phyloP scores from a whole-genome alignment of 306 rosid genomes.

The Oxytropis ochrocephala region DNA sequence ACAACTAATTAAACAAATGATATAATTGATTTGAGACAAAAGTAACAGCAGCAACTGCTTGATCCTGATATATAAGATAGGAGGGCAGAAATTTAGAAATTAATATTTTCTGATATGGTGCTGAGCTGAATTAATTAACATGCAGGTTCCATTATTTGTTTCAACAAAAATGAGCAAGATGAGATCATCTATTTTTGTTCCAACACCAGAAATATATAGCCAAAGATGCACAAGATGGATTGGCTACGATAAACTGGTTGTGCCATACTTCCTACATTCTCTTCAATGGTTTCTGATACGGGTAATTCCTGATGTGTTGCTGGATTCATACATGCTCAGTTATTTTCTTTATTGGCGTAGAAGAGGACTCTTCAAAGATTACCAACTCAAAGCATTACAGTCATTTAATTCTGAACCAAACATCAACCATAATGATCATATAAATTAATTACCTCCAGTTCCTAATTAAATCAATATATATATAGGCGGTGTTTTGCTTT shows the following conservation, averaged over 20 bases:
- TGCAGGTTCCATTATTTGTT: constrained; percentile 61
- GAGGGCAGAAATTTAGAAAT: not conserved
- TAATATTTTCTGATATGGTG: not conserved
- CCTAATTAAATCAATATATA: not conserved
- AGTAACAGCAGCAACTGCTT: not conserved
- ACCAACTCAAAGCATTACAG: not conserved
- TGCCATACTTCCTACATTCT: constrained; percentile 53
- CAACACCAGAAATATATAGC: constrained; percentile 34
- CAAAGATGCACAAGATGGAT: constrained; percentile 28
- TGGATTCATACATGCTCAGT: constrained; percentile 23
- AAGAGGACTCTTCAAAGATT: constrained; percentile 19
- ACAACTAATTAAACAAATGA: not conserved
- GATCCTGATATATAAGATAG: not conserved
- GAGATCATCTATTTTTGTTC: constrained; percentile 48
- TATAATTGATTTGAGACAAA: not conserved
- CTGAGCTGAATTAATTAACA: not conserved
- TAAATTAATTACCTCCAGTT: not conserved
- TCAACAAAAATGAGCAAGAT: constrained; percentile 54
- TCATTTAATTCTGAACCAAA: not conserved
- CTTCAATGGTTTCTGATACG: constrained; percentile 34
- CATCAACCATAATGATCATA: not conserved
- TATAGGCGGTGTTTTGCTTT: too few species aligned
- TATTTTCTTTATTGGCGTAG: constrained; percentile 9
- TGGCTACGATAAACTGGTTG: constrained; percentile 42
- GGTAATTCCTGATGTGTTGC: constrained; percentile 12